Conservation (phyloP, 1,139 yeast genomes). For the Saccharomycopsis hybrid region DNA sequence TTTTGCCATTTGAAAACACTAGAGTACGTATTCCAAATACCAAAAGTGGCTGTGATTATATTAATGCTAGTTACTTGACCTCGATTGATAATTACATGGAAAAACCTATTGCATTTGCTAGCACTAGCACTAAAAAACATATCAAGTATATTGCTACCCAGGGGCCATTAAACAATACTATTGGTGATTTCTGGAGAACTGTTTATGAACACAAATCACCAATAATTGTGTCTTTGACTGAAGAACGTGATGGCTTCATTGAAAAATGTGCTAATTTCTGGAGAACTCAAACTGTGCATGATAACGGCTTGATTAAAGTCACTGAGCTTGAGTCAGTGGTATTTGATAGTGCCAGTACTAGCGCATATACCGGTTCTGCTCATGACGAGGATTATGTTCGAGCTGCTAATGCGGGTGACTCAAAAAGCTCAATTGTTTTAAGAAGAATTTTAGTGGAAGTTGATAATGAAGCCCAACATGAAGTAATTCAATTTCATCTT, state of each 20-base stretch:
- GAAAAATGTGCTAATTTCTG: conserved; percentile 54
- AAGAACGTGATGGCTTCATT: conserved; percentile 44
- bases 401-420: neutral
- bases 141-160: conserved; percentile 72
- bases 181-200: conserved; percentile 82
- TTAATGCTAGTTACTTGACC: conserved; percentile 55
- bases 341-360: neutral
- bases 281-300: conserved; percentile 27
- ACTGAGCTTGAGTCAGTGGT: neutral
- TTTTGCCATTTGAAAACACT: conserved; percentile 76
- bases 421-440: conserved; percentile 24
- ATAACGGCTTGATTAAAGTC: conserved; percentile 10
- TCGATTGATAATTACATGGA: conserved; percentile 26
- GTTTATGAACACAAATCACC: conserved; percentile 55
- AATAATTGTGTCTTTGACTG: conserved; percentile 64
- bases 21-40: conserved; percentile 42
- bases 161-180: conserved; percentile 73
- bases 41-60: conserved; percentile 38
- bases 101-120: conserved; percentile 1
- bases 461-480: conserved; percentile 24
- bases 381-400: neutral
- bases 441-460: conserved; percentile 35
- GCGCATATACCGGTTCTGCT: neutral
- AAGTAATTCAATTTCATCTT: conserved; percentile 62
- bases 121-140: conserved; percentile 23